A percentile compares a stretch with the other conserved stretches of the same genome.
These are phyloP conservation scores for Ambrosia trifida DNA, from an alignment of 129 eudicot genomes.

Conservation along the genomic window DNA sequence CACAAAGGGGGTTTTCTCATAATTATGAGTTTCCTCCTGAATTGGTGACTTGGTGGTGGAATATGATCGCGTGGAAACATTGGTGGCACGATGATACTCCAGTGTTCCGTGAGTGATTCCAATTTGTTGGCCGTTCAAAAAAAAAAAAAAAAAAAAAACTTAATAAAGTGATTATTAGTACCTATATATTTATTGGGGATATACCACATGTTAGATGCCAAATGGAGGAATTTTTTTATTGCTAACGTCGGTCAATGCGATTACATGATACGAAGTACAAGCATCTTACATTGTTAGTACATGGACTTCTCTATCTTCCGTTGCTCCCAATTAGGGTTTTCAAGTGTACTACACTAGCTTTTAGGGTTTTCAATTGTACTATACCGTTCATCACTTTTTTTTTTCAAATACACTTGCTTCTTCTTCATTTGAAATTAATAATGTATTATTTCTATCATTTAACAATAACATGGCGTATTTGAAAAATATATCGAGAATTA, in stretches of 20 bases:
- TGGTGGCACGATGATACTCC: no score
- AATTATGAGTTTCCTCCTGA: no score
- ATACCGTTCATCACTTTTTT: not conserved
- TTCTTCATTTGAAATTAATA: not conserved
- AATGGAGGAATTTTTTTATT: not conserved
- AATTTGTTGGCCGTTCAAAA: no score
- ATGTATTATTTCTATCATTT: not conserved
- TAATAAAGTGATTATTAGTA: no score
- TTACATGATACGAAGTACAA: constrained; percentile 24
- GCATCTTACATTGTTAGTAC: constrained; percentile 23
- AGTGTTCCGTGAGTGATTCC: no score
- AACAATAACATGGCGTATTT: constrained; percentile 7
- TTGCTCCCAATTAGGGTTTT: constrained; percentile 12
- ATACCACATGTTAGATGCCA: not conserved
- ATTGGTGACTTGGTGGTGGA: no score
- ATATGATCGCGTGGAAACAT: no score
- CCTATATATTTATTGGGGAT: no score
- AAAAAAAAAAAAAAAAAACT: no score
- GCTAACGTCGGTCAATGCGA: constrained; percentile 19
- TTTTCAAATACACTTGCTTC: not conserved
- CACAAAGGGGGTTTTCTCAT: no score
- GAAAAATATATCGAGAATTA: not conserved
- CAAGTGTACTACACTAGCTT: constrained; percentile 21
- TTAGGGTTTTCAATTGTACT: constrained; percentile 21
- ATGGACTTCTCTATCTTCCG: constrained; percentile 8